Base-by-base conservation (phyloP, 768 basidiomycete species). In the Rhodocollybia butyracea region DNA sequence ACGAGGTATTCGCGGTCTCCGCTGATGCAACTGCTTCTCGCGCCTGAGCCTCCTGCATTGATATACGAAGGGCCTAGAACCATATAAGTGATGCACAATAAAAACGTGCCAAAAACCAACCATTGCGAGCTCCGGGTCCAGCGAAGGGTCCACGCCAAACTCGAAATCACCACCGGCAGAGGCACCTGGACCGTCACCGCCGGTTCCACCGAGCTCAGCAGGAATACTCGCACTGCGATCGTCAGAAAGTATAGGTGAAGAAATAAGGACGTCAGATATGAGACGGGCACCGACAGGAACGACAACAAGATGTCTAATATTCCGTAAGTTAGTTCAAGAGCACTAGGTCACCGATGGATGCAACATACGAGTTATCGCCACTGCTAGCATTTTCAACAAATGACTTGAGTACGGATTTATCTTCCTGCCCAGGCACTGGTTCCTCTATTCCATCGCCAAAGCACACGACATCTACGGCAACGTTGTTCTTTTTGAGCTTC, bases 401-500 rank as follows among this genome's bases (percentile, higher is more conserved):
- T 3, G 85, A 79, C 63, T 77, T 81, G 57, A 99, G 76, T 54
- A 92, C 82, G 15, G 73, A 72, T 64, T 83, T 83, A 45, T 78
- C 82, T 41, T 84, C 84, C 57, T 82, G 86, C 47, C 67, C 69
- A 5, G 41, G 19, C 15, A 67, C 68, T 5, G 75, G 70, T 64
- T 84, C 83, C 66, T 88, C 89, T 42, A 94, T 89, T 5, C 85
- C 90, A 63, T 96, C 95, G 1, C 96, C 96, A 69, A 93, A 98
- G 5, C 82, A 82, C 27, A 98, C 76, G 48, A 98, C 77, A 70
- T 99, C 97, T 24, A 98, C 81, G 1, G 95, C 91, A 40, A 99
- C 94, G 63, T 98, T 99, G 70, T 98, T 98, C 86, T 99, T 99
- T 80, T 98, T 98, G 59, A 99, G 78, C 71, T 94, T 97, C 79